These are phyloP conservation scores for Groenewaldozyma salmanticensis DNA, from an alignment of 805 yeast species.

Conservation along the genomic window DNA sequence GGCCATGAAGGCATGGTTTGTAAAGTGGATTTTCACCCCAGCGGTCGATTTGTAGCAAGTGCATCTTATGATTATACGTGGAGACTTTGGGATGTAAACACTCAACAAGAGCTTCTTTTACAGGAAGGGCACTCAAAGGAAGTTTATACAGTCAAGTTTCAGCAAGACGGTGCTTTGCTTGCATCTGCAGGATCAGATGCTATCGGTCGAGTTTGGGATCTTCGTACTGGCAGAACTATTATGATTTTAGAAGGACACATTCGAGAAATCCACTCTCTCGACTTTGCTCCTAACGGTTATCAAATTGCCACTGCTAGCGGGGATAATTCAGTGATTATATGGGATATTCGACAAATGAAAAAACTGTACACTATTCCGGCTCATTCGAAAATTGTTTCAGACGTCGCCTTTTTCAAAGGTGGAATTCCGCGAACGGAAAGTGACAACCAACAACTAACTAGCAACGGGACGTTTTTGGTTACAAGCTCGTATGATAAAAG, in stretches of 20 bases:
- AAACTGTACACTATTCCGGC: constrained; percentile 49
- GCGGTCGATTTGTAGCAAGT: constrained; percentile 44
- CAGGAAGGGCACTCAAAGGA: constrained; percentile 87
- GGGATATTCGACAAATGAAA: constrained; percentile 67
- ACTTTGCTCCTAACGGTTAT: constrained; percentile 69
- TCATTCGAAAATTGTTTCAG: constrained; percentile 65
- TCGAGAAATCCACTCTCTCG: constrained; percentile 57
- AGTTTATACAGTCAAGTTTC: constrained; percentile 51
- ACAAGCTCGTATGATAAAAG: constrained; percentile 66
- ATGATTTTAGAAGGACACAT: constrained; percentile 57
- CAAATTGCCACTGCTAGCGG: constrained; percentile 77
- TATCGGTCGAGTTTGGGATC: constrained; percentile 70
- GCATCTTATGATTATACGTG: constrained; percentile 82
- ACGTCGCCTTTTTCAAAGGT: constrained; percentile 40
- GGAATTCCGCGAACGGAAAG: constrained; percentile 6
- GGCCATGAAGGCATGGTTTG: constrained; percentile 55
- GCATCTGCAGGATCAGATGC: constrained; percentile 77
- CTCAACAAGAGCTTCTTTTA: constrained; percentile 39
- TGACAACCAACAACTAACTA: constrained; percentile 23
- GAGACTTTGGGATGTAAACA: constrained; percentile 72
- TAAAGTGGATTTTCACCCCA: constrained; percentile 56
- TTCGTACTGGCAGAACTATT: constrained; percentile 63
- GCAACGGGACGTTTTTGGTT: constrained; percentile 40
- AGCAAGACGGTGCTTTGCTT: constrained; percentile 64
- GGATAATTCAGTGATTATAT: constrained; percentile 67